phyloP scores from a whole-genome alignment of 306 rosid species.

The Cucurbita pepo region DNA sequence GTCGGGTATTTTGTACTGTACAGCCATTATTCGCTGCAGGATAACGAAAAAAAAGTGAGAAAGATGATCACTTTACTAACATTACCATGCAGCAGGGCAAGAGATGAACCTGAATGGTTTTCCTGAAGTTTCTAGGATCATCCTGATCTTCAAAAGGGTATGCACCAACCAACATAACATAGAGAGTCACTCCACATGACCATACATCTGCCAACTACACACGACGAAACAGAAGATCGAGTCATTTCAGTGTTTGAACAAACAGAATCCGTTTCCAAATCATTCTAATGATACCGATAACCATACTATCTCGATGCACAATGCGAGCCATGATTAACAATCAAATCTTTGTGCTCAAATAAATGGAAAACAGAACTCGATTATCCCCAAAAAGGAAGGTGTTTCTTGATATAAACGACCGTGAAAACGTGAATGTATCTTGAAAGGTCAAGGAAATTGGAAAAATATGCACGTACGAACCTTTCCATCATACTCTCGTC shows the following conservation, averaged over 20 bases:
- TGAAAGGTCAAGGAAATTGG: too few species aligned
- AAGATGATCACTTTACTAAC: neutral
- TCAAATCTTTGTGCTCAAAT: neutral
- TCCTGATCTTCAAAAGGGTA: slow-evolving; percentile 5
- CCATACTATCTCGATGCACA: neutral
- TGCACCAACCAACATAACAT: slow-evolving; percentile 3
- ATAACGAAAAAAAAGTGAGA: neutral
- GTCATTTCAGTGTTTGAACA: neutral
- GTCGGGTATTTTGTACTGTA: slow-evolving; percentile 57
- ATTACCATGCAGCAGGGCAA: neutral
- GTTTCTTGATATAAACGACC: neutral
- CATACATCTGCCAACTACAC: slow-evolving; percentile 2
- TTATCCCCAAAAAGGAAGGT: neutral
- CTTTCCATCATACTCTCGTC: slow-evolving; percentile 38
- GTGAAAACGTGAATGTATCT: too few species aligned
- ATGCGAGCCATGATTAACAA: neutral
- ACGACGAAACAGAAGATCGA: neutral
- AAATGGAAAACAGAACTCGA: neutral
- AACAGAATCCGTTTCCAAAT: neutral
- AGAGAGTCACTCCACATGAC: slow-evolving; percentile 4
- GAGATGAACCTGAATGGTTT: slow-evolving; percentile 1
- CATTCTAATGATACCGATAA: neutral
- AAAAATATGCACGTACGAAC: neutral
- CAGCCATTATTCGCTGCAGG: slow-evolving; percentile 44
- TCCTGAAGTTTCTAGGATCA: slow-evolving; percentile 2